Percentiles rank a stretch among this genome's conserved stretches.
Evolutionary conservation across 2,329 filamentous ascomycete genomes (phyloP).

Genomic region (Nemania diffusa): DNA sequence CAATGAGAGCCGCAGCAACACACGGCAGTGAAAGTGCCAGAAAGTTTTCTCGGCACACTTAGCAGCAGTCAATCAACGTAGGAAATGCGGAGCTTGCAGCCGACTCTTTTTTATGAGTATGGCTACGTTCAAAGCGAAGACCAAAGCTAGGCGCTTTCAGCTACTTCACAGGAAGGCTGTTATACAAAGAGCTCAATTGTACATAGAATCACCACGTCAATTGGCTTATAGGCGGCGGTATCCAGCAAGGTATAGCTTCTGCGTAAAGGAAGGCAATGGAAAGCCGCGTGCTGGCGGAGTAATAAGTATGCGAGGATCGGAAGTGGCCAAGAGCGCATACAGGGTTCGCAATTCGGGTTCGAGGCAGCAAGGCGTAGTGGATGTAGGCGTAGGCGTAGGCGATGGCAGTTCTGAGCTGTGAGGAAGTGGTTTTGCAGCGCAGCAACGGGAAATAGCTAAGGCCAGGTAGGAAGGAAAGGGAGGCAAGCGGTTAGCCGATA

Average conservation of each 20-base stretch:
- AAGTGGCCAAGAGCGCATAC: conserved; percentile 15
- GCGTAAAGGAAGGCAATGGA: conserved; percentile 3
- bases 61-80: conserved; percentile 16
- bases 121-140: conserved; percentile 30
- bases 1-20: conserved; percentile 6
- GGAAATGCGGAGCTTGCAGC: conserved; percentile 25
- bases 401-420: conserved; percentile 12
- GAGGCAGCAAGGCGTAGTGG: neutral
- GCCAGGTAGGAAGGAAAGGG: conserved; percentile 14
- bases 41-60: conserved; percentile 12
- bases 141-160: conserved; percentile 29
- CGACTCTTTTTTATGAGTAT: conserved; percentile 23
- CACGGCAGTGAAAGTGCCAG: conserved; percentile 20
- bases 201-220: conserved; percentile 30
- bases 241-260: conserved; percentile 6
- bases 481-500: conserved; percentile 15
- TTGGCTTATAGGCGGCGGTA: conserved; percentile 25
- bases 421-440: conserved; percentile 17
- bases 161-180: conserved; percentile 22
- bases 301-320: conserved; percentile 13
- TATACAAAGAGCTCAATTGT: conserved; percentile 35
- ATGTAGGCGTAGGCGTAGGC: too few relatives aligned
- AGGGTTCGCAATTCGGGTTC: conserved; percentile 29
- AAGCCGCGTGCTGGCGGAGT: conserved; percentile 19
- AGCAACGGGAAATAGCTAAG: conserved; percentile 15